phyloP scores from a whole-genome alignment of 2,329 filamentous ascomycete species.

The Claviceps sp. region DNA sequence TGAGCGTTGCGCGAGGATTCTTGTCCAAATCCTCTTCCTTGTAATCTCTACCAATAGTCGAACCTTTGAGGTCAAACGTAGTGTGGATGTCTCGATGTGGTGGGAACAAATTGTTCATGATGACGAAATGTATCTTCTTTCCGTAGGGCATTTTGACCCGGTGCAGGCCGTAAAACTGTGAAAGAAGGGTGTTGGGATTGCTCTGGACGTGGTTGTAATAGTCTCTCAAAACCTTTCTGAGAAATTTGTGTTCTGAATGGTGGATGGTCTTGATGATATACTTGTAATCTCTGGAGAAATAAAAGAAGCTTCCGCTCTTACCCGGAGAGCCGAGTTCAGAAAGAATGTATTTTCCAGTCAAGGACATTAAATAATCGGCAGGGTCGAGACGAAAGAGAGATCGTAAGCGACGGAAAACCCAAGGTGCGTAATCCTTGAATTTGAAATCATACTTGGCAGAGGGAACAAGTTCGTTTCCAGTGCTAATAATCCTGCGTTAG shows the following conservation, averaged over 20 bases:
- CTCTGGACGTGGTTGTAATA: constrained; percentile 88
- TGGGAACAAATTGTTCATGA: constrained; percentile 99
- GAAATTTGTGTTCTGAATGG: constrained; percentile 81
- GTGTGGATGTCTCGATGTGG: constrained; percentile 94
- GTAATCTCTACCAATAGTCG: constrained; percentile 85
- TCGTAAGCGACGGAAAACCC: constrained; percentile 92
- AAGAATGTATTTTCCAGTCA: constrained; percentile 97
- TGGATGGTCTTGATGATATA: constrained; percentile 99
- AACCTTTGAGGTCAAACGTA: constrained; percentile 94
- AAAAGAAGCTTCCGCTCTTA: constrained; percentile 98
- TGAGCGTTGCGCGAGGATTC: constrained; percentile 86
- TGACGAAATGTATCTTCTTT: constrained; percentile 96
- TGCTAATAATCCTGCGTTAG: constrained; percentile 35
- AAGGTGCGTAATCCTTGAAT: constrained; percentile 99
- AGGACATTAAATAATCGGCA: constrained; percentile 93
- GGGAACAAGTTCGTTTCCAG: constrained; percentile 91
- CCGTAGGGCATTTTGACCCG: constrained; percentile 97
- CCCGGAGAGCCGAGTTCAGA: constrained; percentile 94
- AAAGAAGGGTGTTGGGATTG: constrained; percentile 93
- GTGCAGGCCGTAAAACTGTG: constrained; percentile 94
- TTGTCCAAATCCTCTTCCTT: constrained; percentile 74
- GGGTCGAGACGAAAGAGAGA: constrained; percentile 83
- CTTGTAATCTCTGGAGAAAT: constrained; percentile 98
- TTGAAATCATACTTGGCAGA: constrained; percentile 99
- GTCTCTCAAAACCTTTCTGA: constrained; percentile 71